Percentiles rank a stretch among this genome's conserved stretches.
These are phyloP conservation scores for Closterium sp. DNA, from an alignment of 139 green algal genomes.

Conservation along the genomic window DNA sequence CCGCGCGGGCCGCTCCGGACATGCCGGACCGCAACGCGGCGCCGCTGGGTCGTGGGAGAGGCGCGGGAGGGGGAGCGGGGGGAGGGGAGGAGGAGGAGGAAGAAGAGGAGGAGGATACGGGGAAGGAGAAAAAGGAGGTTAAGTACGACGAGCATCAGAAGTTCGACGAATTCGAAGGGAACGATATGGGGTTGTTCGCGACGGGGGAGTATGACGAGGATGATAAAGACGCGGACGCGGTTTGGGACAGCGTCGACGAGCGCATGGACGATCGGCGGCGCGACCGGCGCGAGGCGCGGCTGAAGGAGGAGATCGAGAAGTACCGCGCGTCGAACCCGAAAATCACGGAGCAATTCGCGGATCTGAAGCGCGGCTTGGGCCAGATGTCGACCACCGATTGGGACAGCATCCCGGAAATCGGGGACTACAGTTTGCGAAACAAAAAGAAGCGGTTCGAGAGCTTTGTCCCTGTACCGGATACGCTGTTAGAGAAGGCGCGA, in stretches of 20 bases:
- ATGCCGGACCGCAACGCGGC: slow-evolving; percentile 39
- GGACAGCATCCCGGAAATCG: slow-evolving; percentile 95
- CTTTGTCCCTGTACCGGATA: slow-evolving; percentile 90
- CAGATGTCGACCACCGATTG: slow-evolving; percentile 77
- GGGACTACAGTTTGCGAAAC: slow-evolving; percentile 94
- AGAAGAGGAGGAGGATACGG: background rate
- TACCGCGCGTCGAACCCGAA: slow-evolving; percentile 93
- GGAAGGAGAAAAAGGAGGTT: slow-evolving; percentile 39
- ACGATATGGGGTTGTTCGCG: slow-evolving; percentile 86
- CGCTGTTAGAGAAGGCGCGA: slow-evolving; percentile 72
- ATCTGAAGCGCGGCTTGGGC: slow-evolving; percentile 91
- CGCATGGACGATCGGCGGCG: slow-evolving; percentile 86
- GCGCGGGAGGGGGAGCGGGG: slow-evolving; percentile 6
- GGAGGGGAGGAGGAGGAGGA: slow-evolving; percentile 53
- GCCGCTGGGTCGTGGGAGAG: slow-evolving; percentile 1
- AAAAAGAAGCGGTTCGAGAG: slow-evolving; percentile 69
- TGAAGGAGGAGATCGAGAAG: slow-evolving; percentile 91
- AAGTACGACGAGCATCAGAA: slow-evolving; percentile 62
- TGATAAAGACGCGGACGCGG: slow-evolving; percentile 89
- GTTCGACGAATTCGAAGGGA: slow-evolving; percentile 97
- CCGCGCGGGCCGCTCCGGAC: slow-evolving; percentile 59
- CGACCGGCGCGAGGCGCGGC: slow-evolving; percentile 75
- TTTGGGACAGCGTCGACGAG: slow-evolving; percentile 93
- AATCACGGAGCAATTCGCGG: slow-evolving; percentile 96
- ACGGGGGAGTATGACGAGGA: slow-evolving; percentile 72